These are phyloP conservation scores for Westerdykella ornata DNA, from an alignment of 2,329 filamentous ascomycete species.

Conservation along the genomic window DNA sequence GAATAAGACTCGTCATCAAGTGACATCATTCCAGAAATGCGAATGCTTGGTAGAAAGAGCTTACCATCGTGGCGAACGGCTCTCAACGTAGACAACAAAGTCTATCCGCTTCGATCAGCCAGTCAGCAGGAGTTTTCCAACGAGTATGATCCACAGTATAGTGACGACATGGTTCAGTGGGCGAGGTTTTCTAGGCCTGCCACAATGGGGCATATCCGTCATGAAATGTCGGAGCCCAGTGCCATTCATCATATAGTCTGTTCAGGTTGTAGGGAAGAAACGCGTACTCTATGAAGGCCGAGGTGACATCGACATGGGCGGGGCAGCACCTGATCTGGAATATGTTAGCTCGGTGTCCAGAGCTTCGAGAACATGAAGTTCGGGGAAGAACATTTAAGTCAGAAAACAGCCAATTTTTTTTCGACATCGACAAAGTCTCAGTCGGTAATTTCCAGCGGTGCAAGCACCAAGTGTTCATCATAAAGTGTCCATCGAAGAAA, in stretches of 20 bases:
- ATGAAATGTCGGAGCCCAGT: constrained; percentile 91
- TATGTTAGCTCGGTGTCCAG: background rate
- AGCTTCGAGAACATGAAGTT: constrained; percentile 4
- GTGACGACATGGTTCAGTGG: constrained; percentile 62
- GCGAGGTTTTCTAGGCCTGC: constrained; percentile 99
- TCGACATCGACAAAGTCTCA: constrained; percentile 38
- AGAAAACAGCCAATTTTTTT: constrained; percentile 39
- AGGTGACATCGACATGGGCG: background rate
- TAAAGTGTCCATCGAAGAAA: constrained; percentile 8
- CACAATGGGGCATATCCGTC: constrained; percentile 84
- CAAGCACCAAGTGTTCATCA: constrained; percentile 39
- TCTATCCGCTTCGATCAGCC: background rate
- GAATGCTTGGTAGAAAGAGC: background rate
- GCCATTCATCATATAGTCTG: constrained; percentile 71
- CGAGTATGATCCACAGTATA: background rate
- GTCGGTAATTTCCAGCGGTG: constrained; percentile 43
- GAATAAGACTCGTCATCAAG: constrained; percentile 76
- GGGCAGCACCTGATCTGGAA: constrained; percentile 14
- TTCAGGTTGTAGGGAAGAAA: constrained; percentile 8
- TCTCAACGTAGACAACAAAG: background rate
- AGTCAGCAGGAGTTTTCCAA: background rate
- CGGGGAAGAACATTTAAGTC: constrained; percentile 16
- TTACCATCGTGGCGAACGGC: background rate
- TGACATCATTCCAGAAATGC: constrained; percentile 41
- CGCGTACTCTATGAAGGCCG: constrained; percentile 19